These are phyloP conservation scores for Phytopythium cucurbitacearum DNA, from an alignment of 352 stramenopile species.

Conservation along the genomic window DNA sequence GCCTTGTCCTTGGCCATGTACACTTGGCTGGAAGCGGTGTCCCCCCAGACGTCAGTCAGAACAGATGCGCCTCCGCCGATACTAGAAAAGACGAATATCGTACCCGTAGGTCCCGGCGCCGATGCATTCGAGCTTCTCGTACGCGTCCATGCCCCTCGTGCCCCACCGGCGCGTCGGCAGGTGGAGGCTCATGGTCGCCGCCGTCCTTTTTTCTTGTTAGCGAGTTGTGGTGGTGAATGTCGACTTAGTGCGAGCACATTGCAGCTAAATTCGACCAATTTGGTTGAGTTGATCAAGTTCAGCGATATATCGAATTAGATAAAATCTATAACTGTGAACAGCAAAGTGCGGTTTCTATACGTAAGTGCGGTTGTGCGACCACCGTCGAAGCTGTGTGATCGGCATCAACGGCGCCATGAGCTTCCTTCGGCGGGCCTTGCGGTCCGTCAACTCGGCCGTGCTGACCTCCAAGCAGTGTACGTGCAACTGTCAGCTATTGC, in stretches of 20 bases:
- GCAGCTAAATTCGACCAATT: no score
- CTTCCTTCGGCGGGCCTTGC: conserved; percentile 62
- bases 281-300: no score
- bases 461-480: conserved; percentile 82
- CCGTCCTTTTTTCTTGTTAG: neutral
- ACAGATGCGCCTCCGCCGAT: conserved; percentile 7
- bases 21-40: conserved; percentile 49
- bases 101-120: conserved; percentile 87
- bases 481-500: conserved; percentile 1
- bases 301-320: no score
- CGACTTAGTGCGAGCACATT: no score
- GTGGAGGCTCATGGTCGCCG: conserved; percentile 68
- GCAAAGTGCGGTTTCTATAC: neutral
- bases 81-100: conserved; percentile 2
- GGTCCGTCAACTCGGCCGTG: conserved; percentile 71
- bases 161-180: conserved; percentile 83
- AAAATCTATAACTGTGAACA: no score
- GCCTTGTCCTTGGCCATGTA: conserved; percentile 88
- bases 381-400: neutral
- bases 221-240: neutral
- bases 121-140: conserved; percentile 89
- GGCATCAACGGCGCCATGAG: conserved; percentile 38
- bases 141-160: conserved; percentile 76
- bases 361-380: neutral
- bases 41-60: neutral